Evolutionary conservation across 2,329 filamentous ascomycete genomes (phyloP), one percentile per base, ranked within the genome.

Genomic region (Neopestalotiopsis rosae): DNA sequence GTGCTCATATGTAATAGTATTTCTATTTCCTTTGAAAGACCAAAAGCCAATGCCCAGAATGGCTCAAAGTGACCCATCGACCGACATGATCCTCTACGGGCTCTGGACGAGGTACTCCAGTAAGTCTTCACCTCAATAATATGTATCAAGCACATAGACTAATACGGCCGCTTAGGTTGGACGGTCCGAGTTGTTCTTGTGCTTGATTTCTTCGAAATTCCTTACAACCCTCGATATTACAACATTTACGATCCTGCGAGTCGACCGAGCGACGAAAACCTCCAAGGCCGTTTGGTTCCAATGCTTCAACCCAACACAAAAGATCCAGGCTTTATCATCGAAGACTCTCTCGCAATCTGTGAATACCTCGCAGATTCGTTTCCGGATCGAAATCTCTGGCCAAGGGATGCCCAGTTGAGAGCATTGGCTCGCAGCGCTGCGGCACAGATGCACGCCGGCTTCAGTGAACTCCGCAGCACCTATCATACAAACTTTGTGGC

Each of bases 311-410:
- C 83, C 1, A 80, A 80, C 68, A 74, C 85, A 12, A 75, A 81
- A 32, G 78, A 82, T 66, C 70, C 61, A 17, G 72, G 74, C 12
- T 75, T 82, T 40, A 69, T 81, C 6, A 73, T 86, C 64, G 83
- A 80, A 75, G 85, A 87, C 70, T 86, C 85, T 0, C 78, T 86
- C 14, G 81, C 85, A 67, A 86, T 87, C 62, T 77, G 76, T 76
- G 84, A 86, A 68, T 83, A 82, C 71, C 74, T 87, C 4, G 82
- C 83, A 20, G 84, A 87, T 69, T 71, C 73, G 24, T 73, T 83
- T 64, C 81, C 83, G 0, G 69, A 71, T 14, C 74, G 73, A 30
- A 38, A 68, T n/a, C 79, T 82, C 0, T 87, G 84, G 81, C 85
- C 85, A 0, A 42, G 67, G 5, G 79, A 82, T 68, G 65, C 74